Evolutionary conservation across 176 grass and related monocot genomes (phyloP), one percentile per base, ranked within the genome.

Genomic region (Puya raimondii): DNA sequence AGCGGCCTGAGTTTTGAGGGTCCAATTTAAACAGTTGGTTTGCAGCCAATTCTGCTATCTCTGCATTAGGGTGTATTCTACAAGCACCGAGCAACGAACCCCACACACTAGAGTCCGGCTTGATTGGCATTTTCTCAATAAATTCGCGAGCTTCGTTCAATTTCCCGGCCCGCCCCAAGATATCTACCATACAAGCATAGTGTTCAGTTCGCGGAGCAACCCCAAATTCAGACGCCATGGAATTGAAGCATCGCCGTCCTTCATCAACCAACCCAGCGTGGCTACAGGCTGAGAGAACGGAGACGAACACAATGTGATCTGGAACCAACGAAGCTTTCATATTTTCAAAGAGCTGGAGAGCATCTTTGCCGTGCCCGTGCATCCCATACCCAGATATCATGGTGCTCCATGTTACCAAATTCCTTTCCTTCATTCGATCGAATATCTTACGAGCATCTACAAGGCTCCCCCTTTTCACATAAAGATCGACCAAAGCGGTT

Each of bases 311-410:
- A 48, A 77, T 50, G 47, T 77, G 66, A 50, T 77, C 75, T 26
- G 65, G 75, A 59, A 17, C 26, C 66, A 77, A 33, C 17, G 12
- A 63, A 14, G 20, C 11, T 50, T 77, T 77, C 75, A 77, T 77
- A 11, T 13, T 53, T 14, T 61, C 22, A 69, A 77, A 77, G 53
- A 77, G 75, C 18, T 50, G 18, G 3, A 77, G 52, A 12, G 53
- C 75, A 13, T 77, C 75, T 18, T 50, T 10, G 22, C 75, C 75
- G 42, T 18, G 68, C 29, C 75, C 75, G 63, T 77, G 75, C 42
- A 77, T 77, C 61, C 75, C 75, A 77, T 77, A 77, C 27, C 75
- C 75, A 69, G 65, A 77, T 33, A 77, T 69, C 75, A 77, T 63
- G 18, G 66, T 77, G 22, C 75, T 77, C 75, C 75, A 77, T 3